phyloP scores from a whole-genome alignment of 495 filamentous ascomycete genomes.

The Penicillium desertorum region DNA sequence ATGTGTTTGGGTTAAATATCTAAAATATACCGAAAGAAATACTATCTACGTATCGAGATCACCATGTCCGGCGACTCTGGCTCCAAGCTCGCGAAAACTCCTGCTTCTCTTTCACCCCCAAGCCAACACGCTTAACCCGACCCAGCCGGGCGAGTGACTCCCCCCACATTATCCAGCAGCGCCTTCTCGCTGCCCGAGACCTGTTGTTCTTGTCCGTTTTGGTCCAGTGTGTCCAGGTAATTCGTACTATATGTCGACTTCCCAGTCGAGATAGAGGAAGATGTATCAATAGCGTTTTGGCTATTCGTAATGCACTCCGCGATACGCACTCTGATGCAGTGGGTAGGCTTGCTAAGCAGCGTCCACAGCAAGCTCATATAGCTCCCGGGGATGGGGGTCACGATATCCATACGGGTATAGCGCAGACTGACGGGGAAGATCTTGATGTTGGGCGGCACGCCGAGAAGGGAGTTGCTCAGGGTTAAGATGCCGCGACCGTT shows the following conservation, averaged over 20 bases:
- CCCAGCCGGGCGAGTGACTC: slow-evolving; percentile 88
- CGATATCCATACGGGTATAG: slow-evolving; percentile 84
- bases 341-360: slow-evolving; percentile 78
- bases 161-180: slow-evolving; percentile 67
- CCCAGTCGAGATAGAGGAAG: slow-evolving; percentile 16
- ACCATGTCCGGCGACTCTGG: slow-evolving; percentile 42
- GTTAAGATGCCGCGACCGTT: slow-evolving; percentile 91
- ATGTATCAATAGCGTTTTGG: slow-evolving; percentile 19
- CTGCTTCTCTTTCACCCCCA: slow-evolving; percentile 79
- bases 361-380: slow-evolving; percentile 77
- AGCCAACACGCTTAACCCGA: slow-evolving; percentile 82
- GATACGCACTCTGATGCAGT: slow-evolving; percentile 86
- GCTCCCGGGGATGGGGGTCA: slow-evolving; percentile 76
- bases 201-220: slow-evolving; percentile 37
- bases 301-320: slow-evolving; percentile 65
- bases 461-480: slow-evolving; percentile 70
- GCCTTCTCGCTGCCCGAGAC: slow-evolving; percentile 57
- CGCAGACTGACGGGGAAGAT: slow-evolving; percentile 89
- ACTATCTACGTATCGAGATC: slow-evolving; percentile 6
- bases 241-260: slow-evolving; percentile 49
- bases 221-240: slow-evolving; percentile 48
- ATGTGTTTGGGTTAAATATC: neutral
- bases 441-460: slow-evolving; percentile 58
- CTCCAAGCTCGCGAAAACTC: slow-evolving; percentile 69
- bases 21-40: slow-evolving; percentile 3